Base-by-base conservation (phyloP, 345 rosid species). In the Aegle marmelos region DNA sequence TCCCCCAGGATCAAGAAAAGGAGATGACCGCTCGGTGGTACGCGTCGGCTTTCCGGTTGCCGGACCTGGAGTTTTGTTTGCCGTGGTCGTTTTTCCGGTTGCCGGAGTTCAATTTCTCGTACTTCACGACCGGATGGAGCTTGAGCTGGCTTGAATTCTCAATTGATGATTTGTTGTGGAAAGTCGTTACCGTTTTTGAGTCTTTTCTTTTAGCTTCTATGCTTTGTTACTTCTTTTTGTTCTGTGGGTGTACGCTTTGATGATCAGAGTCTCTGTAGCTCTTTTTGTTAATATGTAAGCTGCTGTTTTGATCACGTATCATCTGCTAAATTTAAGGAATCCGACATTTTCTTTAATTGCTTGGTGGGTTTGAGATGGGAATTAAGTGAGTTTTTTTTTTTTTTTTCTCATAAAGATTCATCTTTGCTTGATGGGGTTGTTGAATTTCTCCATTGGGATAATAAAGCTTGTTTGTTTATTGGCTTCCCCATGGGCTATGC, bases 221-320 rank as follows among this genome's bases (percentile, higher is more conserved):
- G 87, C 86, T 94, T 60, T 92, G 97, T 71, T 94, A 80, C 86
- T 94, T 87, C 91, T 89, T 91, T 76, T 48, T 92, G 30, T 92
- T 88, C 79, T 94, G 98, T 72, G 97, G 97, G 19, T 94, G 98
- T 77, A 89, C 96, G 61, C 82, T 94, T 73, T 94, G 88, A 64
- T 94, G 88, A 64, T 64, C 9, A 19, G 4, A 31, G 2, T 30
- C 16, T 6, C 16, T 6, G 22, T 17, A 4, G 0, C 57, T 5
- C 57, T 17, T 53, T 5, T 17, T 53, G 57, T 53, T 16, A 17
- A 53, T 53, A 53, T 53, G 57, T 17, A 45, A 45, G 11, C 3
- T 17, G 21, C 57, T 17, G n/a, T 53, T 17, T 17, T 53, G 22
- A 5, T 53, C 17, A 1, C 5, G 5, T 16, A 53, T 50, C 57